A percentile compares a stretch with the other conserved stretches of the same genome.
phyloP scores from a whole-genome alignment of 768 basidiomycete species.

The Lepiota subincarnata region DNA sequence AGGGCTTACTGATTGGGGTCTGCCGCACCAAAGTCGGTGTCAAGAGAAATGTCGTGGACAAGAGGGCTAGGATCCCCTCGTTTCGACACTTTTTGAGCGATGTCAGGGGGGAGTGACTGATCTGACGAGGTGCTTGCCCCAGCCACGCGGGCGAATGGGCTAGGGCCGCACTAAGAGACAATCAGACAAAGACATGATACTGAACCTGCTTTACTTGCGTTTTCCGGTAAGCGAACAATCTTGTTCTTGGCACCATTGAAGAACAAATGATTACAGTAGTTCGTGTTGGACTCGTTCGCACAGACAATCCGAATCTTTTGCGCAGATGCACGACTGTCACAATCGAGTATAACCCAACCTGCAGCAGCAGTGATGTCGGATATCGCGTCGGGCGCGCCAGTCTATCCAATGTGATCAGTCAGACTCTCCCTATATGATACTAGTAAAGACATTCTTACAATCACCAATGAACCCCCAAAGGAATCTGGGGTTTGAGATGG shows the following conservation, averaged over 20 bases:
- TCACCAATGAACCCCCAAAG: conserved; percentile 11
- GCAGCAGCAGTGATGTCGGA: conserved; percentile 37
- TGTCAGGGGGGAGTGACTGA: conserved; percentile 16
- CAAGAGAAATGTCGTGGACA: conserved; percentile 17
- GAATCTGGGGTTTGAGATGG: background rate
- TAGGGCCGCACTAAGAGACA: conserved; percentile 16
- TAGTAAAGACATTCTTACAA: conserved; percentile 4
- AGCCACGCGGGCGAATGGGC: conserved; percentile 19
- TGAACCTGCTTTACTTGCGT: conserved; percentile 18
- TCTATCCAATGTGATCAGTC: conserved; percentile 7
- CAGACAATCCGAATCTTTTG: conserved; percentile 35
- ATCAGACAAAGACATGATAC: background rate
- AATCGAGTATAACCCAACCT: conserved; percentile 36
- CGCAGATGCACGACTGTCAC: conserved; percentile 22
- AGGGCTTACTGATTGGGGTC: conserved; percentile 7
- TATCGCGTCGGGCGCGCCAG: conserved; percentile 22
- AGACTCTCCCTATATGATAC: background rate
- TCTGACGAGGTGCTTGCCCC: conserved; percentile 15
- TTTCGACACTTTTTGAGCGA: conserved; percentile 8
- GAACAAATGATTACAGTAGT: conserved; percentile 18
- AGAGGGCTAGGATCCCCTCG: conserved; percentile 11
- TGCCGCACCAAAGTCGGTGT: conserved; percentile 17
- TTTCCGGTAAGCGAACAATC: conserved; percentile 31
- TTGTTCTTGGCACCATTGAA: conserved; percentile 27
- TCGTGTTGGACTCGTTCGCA: conserved; percentile 18